These are phyloP conservation scores for Colletotrichum sp. DNA, from an alignment of 2,329 filamentous ascomycete species.

Conservation along the genomic window DNA sequence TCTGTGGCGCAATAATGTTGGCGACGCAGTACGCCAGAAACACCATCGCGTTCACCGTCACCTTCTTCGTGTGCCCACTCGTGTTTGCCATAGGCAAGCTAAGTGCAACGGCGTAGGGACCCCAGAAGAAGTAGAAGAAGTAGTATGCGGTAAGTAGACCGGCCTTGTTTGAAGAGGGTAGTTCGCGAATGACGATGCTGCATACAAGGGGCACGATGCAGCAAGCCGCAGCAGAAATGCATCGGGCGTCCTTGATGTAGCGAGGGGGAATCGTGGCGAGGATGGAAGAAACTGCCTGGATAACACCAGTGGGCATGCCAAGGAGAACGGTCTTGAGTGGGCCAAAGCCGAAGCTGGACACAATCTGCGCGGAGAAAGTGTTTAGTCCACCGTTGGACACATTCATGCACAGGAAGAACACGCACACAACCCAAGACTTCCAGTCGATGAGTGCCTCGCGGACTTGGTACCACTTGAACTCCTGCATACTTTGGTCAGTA, in stretches of 20 bases:
- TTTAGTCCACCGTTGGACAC: conserved; percentile 34
- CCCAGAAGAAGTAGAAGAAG: conserved; percentile 31
- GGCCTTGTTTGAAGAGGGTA: conserved; percentile 44
- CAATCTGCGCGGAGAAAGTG: conserved; percentile 55
- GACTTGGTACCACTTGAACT: conserved; percentile 32
- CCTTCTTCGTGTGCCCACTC: conserved; percentile 28
- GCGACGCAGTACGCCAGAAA: conserved; percentile 66
- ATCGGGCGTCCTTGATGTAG: conserved; percentile 17
- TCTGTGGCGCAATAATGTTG: conserved; percentile 66
- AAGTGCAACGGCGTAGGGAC: conserved; percentile 22
- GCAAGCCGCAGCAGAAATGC: conserved; percentile 6
- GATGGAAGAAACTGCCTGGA: not conserved
- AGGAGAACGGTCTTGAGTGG: conserved; percentile 43
- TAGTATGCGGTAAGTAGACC: conserved; percentile 27
- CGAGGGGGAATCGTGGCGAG: conserved; percentile 9
- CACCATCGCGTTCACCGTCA: conserved; percentile 60
- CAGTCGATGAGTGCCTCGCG: conserved; percentile 35
- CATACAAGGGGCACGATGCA: conserved; percentile 18
- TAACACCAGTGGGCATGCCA: not conserved
- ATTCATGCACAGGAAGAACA: conserved; percentile 29
- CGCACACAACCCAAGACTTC: conserved; percentile 34
- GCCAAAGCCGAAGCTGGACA: conserved; percentile 56
- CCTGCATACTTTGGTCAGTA: conserved; percentile 16
- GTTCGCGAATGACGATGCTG: not conserved
- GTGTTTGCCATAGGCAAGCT: conserved; percentile 29